These are phyloP conservation scores for Colletotrichum magnum DNA, from an alignment of 2,329 filamentous ascomycete species.

Conservation along the genomic window DNA sequence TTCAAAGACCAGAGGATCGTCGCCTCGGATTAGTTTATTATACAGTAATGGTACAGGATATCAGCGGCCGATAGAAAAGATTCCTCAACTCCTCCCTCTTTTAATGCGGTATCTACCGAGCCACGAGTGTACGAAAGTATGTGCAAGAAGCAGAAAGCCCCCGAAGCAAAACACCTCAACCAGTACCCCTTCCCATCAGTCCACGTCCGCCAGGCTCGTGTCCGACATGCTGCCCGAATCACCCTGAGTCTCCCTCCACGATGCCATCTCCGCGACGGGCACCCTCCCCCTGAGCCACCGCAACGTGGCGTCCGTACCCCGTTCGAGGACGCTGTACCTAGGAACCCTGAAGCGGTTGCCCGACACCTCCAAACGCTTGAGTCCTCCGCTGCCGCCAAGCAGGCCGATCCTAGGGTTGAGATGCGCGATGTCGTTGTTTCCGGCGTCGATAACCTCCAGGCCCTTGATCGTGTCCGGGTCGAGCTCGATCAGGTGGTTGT, in stretches of 20 bases:
- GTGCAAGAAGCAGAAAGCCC: constrained; percentile 34
- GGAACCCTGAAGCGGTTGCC: constrained; percentile 93
- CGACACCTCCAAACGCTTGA: constrained; percentile 80
- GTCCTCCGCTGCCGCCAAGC: constrained; percentile 72
- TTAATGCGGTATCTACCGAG: constrained; percentile 20
- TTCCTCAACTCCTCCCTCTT: constrained; percentile 29
- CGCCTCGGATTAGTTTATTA: constrained; percentile 26
- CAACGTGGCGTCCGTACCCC: constrained; percentile 88
- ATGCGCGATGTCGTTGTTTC: constrained; percentile 87
- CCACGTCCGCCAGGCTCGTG: constrained; percentile 46
- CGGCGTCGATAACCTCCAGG: constrained; percentile 81
- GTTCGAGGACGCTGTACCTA: constrained; percentile 84
- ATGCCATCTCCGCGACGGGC: constrained; percentile 71
- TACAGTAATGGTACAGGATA: constrained; percentile 41
- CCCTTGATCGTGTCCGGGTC: constrained; percentile 82
- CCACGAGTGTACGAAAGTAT: constrained; percentile 22
- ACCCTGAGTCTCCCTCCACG: constrained; percentile 65
- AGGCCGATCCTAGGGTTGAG: constrained; percentile 87
- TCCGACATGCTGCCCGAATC: constrained; percentile 49
- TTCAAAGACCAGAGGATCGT: background rate
- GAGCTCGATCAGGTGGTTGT: constrained; percentile 84
- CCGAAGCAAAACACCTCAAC: background rate
- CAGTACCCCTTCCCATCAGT: constrained; percentile 39
- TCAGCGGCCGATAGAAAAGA: constrained; percentile 28
- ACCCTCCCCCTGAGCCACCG: constrained; percentile 86